A percentile compares a stretch with the other conserved stretches of the same genome.
phyloP scores from a whole-genome alignment of 805 yeast species.

The Zygoascus tannicola region DNA sequence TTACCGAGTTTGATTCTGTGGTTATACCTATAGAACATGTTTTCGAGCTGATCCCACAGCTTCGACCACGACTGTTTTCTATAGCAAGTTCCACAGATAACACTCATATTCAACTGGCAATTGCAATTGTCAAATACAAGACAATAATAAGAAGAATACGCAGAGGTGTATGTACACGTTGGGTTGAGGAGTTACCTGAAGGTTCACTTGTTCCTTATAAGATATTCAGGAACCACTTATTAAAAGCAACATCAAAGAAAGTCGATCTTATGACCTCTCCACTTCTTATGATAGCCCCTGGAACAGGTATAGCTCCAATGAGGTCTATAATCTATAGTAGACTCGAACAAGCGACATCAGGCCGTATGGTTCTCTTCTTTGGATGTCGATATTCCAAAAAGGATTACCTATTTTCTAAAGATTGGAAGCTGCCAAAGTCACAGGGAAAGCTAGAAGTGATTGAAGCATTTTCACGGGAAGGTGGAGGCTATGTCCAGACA shows the following conservation, averaged over 20 bases:
- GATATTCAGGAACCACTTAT: slow-evolving; percentile 31
- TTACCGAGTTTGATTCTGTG: slow-evolving; percentile 72
- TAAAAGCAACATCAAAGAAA: slow-evolving; percentile 24
- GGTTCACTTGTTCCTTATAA: slow-evolving; percentile 48
- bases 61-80: slow-evolving; percentile 77
- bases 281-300: slow-evolving; percentile 74
- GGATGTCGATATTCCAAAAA: slow-evolving; percentile 62
- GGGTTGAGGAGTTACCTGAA: slow-evolving; percentile 44
- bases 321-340: slow-evolving; percentile 48
- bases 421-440: slow-evolving; percentile 36
- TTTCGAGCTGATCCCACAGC: slow-evolving; percentile 66
- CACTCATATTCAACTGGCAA: slow-evolving; percentile 48
- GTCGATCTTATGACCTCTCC: slow-evolving; percentile 29
- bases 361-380: slow-evolving; percentile 45
- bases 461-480: slow-evolving; percentile 40
- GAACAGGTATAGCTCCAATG: slow-evolving; percentile 96
- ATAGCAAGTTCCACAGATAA: slow-evolving; percentile 49
- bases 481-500: slow-evolving; percentile 69
- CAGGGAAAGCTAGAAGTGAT: slow-evolving; percentile 29
- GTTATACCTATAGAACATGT: slow-evolving; percentile 66
- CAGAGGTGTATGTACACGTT: slow-evolving; percentile 73
- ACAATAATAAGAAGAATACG: slow-evolving; percentile 71
- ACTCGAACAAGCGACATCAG: slow-evolving; percentile 3
- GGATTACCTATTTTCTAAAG: slow-evolving; percentile 58
- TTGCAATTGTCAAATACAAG: slow-evolving; percentile 79